Percentiles rank a stretch among this genome's conserved stretches.
phyloP scores from a whole-genome alignment of 2,329 filamentous ascomycete species.

The Trichoderma hamatum region DNA sequence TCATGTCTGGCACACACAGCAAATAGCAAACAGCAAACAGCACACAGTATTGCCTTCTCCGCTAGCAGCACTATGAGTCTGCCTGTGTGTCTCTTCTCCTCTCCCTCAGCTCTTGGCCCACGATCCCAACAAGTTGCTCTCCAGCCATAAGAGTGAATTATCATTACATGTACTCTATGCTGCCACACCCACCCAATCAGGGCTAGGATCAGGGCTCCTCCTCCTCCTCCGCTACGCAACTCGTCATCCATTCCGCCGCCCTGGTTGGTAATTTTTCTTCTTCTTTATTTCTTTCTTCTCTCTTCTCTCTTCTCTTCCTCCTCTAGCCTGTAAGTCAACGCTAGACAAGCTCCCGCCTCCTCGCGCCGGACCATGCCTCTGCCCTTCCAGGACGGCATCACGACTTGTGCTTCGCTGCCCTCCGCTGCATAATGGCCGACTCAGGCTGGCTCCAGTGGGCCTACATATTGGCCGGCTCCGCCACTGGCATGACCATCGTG shows the following conservation, averaged over 20 bases:
- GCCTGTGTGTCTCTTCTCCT: neutral
- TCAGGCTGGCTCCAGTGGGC: constrained; percentile 58
- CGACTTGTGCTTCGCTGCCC: constrained; percentile 29
- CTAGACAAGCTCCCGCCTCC: neutral
- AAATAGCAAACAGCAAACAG: no score
- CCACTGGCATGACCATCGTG: constrained; percentile 58
- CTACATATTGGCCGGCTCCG: constrained; percentile 60
- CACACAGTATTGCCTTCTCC: neutral
- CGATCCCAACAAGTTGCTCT: neutral
- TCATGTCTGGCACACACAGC: neutral
- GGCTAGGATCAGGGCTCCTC: constrained; percentile 19
- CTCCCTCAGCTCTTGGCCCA: neutral
- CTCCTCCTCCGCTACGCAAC: constrained; percentile 10
- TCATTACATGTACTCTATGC: constrained; percentile 1
- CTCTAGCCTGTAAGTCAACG: neutral
- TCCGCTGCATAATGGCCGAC: constrained; percentile 51
- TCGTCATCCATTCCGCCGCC: constrained; percentile 15
- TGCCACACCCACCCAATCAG: constrained; percentile 20
- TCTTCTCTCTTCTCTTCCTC: constrained; percentile 2
- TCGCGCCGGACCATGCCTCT: constrained; percentile 16
- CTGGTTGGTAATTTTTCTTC: neutral
- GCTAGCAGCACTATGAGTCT: constrained; percentile 3
- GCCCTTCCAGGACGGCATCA: constrained; percentile 26
- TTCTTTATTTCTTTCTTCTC: neutral
- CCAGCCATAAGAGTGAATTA: neutral